A percentile compares a stretch with the other conserved stretches of the same genome.
phyloP scores from a whole-genome alignment of 805 yeast species.

The Myxozyma kluyveri region DNA sequence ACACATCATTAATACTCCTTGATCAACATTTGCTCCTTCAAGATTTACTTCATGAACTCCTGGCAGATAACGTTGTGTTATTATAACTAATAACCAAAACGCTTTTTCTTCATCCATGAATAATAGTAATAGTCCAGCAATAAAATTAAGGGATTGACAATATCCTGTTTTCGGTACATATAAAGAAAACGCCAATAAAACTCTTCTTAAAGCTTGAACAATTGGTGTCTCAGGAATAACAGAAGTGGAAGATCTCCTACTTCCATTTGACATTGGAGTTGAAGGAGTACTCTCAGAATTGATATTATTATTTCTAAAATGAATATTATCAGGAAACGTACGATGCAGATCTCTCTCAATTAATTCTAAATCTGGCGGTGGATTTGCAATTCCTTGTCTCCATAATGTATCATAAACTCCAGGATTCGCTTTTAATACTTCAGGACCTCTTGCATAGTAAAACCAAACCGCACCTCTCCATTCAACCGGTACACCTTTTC shows the following conservation, averaged over 20 bases:
- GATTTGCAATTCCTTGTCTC: constrained; percentile 50
- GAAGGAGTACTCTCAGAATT: not conserved
- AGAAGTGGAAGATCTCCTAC: constrained; percentile 14
- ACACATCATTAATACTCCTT: constrained; percentile 88
- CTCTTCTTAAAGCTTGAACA: constrained; percentile 72
- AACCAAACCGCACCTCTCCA: constrained; percentile 99
- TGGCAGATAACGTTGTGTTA: constrained; percentile 80
- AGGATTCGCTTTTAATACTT: constrained; percentile 47
- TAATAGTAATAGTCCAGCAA: constrained; percentile 79
- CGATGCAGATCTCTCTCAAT: constrained; percentile 91
- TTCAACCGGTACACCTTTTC: constrained; percentile 94
- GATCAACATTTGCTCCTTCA: constrained; percentile 94
- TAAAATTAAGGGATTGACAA: constrained; percentile 90
- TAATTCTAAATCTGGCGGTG: constrained; percentile 80
- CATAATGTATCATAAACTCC: constrained; percentile 75
- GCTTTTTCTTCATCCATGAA: constrained; percentile 88
- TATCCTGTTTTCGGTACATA: constrained; percentile 90
- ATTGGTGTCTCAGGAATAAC: constrained; percentile 54
- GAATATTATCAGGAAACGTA: constrained; percentile 89
- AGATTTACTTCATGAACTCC: constrained; percentile 86
- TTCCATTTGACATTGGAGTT: constrained; percentile 7
- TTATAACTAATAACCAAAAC: constrained; percentile 93
- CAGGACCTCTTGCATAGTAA: constrained; percentile 84
- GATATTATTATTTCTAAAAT: constrained; percentile 50
- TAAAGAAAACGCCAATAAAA: constrained; percentile 75